These are phyloP conservation scores for Penstemon newberryi DNA, from an alignment of 257 asterid species.

Conservation along the genomic window DNA sequence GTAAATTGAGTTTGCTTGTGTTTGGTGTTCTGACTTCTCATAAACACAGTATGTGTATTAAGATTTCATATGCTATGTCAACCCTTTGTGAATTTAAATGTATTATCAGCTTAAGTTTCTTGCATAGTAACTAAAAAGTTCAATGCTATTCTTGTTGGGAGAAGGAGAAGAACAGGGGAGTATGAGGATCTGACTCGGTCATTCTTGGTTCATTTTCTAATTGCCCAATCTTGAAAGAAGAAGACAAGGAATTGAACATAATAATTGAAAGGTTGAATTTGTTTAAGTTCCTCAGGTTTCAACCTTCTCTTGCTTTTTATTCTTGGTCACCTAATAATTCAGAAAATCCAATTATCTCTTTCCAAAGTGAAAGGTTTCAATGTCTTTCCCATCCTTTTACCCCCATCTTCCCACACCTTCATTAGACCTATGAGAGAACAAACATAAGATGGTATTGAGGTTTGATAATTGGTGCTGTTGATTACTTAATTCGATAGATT, in stretches of 20 bases:
- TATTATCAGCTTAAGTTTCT: background rate
- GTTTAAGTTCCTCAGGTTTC: background rate
- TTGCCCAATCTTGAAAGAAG: background rate
- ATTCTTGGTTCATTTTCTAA: constrained; percentile 10
- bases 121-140: background rate
- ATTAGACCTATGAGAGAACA: too few species aligned
- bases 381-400: background rate
- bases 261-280: background rate
- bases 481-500: constrained; percentile 16
- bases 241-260: background rate
- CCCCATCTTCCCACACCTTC: background rate
- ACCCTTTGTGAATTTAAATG: background rate
- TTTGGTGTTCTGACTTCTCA: background rate
- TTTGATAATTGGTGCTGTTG: background rate
- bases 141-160: background rate
- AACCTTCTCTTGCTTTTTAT: background rate
- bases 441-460: background rate
- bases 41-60: constrained; percentile 1
- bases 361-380: background rate
- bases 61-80: constrained; percentile 1
- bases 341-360: background rate
- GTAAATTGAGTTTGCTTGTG: background rate
- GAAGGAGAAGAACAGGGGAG: background rate
- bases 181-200: too few species aligned
- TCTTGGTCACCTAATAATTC: background rate